Evolutionary conservation across 805 yeast genomes (phyloP), one percentile per base, ranked within the genome.

Genomic region (Helenozyma rhizophorensis): DNA sequence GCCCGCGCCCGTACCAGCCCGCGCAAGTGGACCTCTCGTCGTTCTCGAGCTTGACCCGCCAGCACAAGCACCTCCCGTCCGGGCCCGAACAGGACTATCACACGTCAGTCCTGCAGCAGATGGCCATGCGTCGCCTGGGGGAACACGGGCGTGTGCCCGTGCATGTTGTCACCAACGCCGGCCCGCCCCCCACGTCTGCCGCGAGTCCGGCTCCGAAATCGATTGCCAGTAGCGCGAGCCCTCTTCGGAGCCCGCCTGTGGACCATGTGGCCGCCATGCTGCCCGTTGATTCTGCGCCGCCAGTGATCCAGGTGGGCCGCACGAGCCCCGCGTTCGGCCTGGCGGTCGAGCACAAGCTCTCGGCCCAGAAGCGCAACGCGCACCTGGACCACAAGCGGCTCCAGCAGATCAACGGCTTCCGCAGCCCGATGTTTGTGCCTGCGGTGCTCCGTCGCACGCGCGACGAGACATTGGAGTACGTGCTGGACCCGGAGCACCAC

Each of bases 401-500:
- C 14, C 82, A 79, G 53, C 94, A 87, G 50, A 77, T 88, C 40
- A 77, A 78, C 36, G 82, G 81, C 28, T 89, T 87, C 42, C 76
- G 87, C 54, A 82, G 85, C 50, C 96, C 97, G 8, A 65, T 89
- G 65, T 89, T 87, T 50, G 70, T 83, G 0, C 97, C 97, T 0
- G 96, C 96, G 0, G 97, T 89, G 9, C 65, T 89, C 32, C 48
- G 72, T 17, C 72, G 45, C 85, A 45, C 68, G 37, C 23, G 40
- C 9, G 50, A 40, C 17, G 48, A 36, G 15, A 30, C 35, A 13
- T 21, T 28, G 18, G 46, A 39, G 18, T 32, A 30, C 23, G 27
- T 12, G n/a, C 7, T 8, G 19, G 8, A 6, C 19, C 19, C 19
- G 19, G 8, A 5, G 9, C 15, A 5, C 26, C 14, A 6, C 8